Base-by-base conservation (phyloP, 371 early-diverging fungal genomes). In the Saksenaea vasiformis region DNA sequence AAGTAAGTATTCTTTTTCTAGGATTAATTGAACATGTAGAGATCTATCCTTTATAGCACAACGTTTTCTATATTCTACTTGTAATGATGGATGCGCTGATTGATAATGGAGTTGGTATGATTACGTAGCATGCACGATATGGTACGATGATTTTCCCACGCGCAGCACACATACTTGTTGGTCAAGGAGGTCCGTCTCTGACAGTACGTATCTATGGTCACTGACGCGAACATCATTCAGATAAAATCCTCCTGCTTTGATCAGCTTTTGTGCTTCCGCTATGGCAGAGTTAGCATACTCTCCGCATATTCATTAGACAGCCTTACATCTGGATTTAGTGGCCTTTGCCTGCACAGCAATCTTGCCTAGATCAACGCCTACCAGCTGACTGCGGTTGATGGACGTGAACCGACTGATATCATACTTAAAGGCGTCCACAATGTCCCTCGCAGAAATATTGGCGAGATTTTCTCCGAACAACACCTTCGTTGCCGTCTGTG, bases 231-330 rank as follows among this genome's bases (percentile, higher is more conserved):
- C 53, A 61, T 88, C 85, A 71, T 93, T 93, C 57, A 92, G 72
- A 65, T 94, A 94, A 27, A 94, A 68, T 0, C 94, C 94, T 13
- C 92, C 91, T 5, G 85, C 72, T 44, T 87, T 87, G 54, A 87
- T 83, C n/a, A 90, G 77, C 59, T 91, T 89, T 54, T 85, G 80
- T 0, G 93, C 91, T 54, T 90, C 92, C 35, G 90, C 90, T 89
- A 68, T 43, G 22, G n/a, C 31, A 26, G 5, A 31, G 7, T 31
- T 31, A 31, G 31, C 7, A 31, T 31, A 2, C 3, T 2, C 5
- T 22, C 51, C 22, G 24, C 35, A 67, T n/a, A 19, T 3, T n/a
- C 22, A 24, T 58, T 17, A 22, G 10, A 11, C 27, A 27, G 10
- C 53, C 83, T 76, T 80, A 86, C 85, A 87, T 80, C 88, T 90